These are phyloP conservation scores for Metarhizium humberi DNA, from an alignment of 2,329 filamentous ascomycete species.

Conservation along the genomic window DNA sequence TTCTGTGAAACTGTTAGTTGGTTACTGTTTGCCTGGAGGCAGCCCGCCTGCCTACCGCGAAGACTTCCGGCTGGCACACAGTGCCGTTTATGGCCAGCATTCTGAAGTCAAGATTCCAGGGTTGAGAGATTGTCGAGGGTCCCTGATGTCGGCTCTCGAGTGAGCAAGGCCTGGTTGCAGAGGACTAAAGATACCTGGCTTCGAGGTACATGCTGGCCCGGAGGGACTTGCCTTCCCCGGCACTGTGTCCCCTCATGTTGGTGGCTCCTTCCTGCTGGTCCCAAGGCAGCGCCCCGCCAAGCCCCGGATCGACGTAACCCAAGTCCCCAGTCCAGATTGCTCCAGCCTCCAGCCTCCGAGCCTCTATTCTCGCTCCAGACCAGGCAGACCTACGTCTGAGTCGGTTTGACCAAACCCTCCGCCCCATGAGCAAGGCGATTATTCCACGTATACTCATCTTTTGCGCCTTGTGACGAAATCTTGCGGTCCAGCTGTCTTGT, in stretches of 20 bases:
- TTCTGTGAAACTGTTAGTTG: background rate
- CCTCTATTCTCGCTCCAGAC: too few relatives aligned
- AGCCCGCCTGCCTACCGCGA: background rate
- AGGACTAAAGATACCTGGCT: background rate
- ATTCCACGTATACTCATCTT: background rate
- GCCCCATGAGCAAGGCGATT: background rate
- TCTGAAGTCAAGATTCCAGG: too few relatives aligned
- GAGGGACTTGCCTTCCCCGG: too few relatives aligned
- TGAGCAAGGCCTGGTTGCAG: too few relatives aligned
- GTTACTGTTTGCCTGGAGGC: background rate
- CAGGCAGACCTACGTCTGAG: too few relatives aligned
- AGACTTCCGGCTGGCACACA: too few relatives aligned
- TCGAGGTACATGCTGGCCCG: background rate
- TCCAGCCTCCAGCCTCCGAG: background rate
- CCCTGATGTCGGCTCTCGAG: too few relatives aligned
- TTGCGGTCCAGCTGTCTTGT: background rate
- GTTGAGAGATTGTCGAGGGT: background rate
- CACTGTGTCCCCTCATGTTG: background rate
- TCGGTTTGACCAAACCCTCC: background rate
- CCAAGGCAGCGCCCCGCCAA: slow-evolving; percentile 1
- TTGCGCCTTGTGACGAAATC: background rate
- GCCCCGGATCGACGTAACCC: background rate
- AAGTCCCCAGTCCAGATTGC: background rate
- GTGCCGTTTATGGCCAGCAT: too few relatives aligned
- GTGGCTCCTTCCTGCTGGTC: background rate